Evolutionary conservation across 495 filamentous ascomycete species (phyloP), one percentile per base, ranked within the genome.

Genomic region (Aspergillus funiculosus): DNA sequence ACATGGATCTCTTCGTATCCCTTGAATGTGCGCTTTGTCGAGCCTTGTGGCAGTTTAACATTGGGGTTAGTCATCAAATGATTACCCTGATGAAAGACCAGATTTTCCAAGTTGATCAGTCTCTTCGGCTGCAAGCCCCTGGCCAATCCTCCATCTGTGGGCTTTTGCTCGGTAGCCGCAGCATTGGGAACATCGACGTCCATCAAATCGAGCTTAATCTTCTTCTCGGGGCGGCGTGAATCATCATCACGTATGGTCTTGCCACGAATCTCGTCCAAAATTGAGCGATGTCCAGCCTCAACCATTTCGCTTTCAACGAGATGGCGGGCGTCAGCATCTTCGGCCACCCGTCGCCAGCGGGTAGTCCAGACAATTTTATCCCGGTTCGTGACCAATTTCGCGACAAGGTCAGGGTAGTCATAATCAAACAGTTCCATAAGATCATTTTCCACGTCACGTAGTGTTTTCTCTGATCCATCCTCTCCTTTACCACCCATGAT

Each of bases 1-100:
- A 99, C 89, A 58, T 96, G 92, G 46, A 96, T 94, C 60, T 99
- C 92, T 63, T 97, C 92, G 50, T 96, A 99, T 20, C 94, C 92
- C 64, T 97, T 97, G 68, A 95, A 95, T 0, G 86, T 87, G 9
- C 88, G 78, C 63, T 97, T 95, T 0, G 85, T 95, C 1, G 94
- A 94, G 18, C 94, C 92, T 57, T 95, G 86, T 1, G 92, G 92
- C n/a, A 97, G 76, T 51, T 85, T 87, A 36, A 97, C 90, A 62
- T 85, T 95, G 2, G 89, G 82, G 54, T 99, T 97, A 7, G 94
- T 95, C 90, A 97, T 97, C 13, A 97, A 74, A 69, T 99, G 92
- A 54, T 95, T 97, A 11, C 92, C 92, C 62, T 97, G 92, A 56
- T 96, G 91, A 63, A 99, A 99, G 22, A 95, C 76, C 14, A 99